These are phyloP conservation scores for Crucibulum laeve DNA, from an alignment of 768 basidiomycete species.

Conservation along the genomic window DNA sequence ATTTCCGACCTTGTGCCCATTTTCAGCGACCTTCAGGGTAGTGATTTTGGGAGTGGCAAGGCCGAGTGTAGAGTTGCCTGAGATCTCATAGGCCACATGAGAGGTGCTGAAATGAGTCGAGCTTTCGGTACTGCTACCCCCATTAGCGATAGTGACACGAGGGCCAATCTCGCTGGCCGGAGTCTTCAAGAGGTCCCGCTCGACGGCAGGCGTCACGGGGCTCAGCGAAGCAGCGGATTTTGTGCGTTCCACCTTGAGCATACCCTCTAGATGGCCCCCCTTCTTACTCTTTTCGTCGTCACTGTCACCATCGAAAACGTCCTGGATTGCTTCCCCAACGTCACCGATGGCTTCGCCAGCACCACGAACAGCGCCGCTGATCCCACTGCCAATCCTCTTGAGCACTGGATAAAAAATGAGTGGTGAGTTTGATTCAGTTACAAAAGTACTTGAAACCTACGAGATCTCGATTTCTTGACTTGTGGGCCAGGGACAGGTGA, in stretches of 20 bases:
- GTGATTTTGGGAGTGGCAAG: too few relatives aligned
- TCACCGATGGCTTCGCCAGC: background rate
- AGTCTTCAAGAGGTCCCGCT: background rate
- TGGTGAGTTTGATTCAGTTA: background rate
- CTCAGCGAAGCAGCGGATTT: background rate
- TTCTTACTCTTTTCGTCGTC: background rate
- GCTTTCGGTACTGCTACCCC: too few relatives aligned
- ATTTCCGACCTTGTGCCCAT: too few relatives aligned
- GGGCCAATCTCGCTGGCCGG: background rate
- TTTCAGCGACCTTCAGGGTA: too few relatives aligned
- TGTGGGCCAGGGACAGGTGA: background rate
- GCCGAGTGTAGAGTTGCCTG: too few relatives aligned
- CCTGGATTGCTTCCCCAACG: too few relatives aligned
- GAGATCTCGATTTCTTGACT: constrained; percentile 2
- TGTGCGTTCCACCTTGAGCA: background rate
- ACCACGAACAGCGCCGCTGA: background rate
- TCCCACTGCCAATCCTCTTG: background rate
- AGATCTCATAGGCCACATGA: too few relatives aligned
- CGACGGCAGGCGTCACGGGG: background rate
- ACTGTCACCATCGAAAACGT: background rate
- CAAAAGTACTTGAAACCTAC: background rate
- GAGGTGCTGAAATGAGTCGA: too few relatives aligned
- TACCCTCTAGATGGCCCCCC: background rate
- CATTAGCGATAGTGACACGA: too few relatives aligned
- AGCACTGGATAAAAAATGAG: constrained; percentile 2